phyloP scores from a whole-genome alignment of 1,284 basidiomycete species.

The Meira miltonrushii region DNA sequence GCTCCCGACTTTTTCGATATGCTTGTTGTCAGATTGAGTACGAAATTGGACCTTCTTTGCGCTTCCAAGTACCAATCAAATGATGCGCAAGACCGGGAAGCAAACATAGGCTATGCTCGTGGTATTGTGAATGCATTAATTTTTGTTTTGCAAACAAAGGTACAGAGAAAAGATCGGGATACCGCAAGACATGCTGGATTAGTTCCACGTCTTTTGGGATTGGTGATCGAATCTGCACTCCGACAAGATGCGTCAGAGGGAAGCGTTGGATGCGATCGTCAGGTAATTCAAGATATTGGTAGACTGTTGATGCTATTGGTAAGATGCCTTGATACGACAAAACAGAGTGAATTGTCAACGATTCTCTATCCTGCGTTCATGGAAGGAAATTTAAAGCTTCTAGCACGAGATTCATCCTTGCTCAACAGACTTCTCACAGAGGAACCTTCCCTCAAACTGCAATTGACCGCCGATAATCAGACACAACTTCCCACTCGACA shows the following conservation, averaged over 20 bases:
- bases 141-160: constrained; percentile 40
- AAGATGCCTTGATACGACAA: constrained; percentile 20
- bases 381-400: not conserved
- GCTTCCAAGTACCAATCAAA: constrained; percentile 54
- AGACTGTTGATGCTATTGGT: constrained; percentile 31
- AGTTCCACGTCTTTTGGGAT: constrained; percentile 24
- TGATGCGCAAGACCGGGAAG: constrained; percentile 18
- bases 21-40: constrained; percentile 71
- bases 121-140: constrained; percentile 42
- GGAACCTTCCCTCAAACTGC: not conserved
- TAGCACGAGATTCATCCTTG: not conserved
- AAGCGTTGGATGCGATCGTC: constrained; percentile 22
- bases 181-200: constrained; percentile 31
- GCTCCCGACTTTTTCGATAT: constrained; percentile 76
- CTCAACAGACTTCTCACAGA: not conserved
- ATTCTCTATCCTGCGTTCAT: constrained; percentile 26
- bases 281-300: constrained; percentile 31
- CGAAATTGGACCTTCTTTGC: constrained; percentile 73
- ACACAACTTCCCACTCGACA: not conserved
- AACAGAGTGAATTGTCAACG: constrained; percentile 26
- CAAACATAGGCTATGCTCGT: constrained; percentile 41
- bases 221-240: constrained; percentile 16
- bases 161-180: constrained; percentile 20
- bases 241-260: not conserved
- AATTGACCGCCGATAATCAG: not conserved